Percentiles rank a stretch among this genome's conserved stretches.
Conservation (phyloP, 257 asterid species). For the Ehretia macrophylla region DNA sequence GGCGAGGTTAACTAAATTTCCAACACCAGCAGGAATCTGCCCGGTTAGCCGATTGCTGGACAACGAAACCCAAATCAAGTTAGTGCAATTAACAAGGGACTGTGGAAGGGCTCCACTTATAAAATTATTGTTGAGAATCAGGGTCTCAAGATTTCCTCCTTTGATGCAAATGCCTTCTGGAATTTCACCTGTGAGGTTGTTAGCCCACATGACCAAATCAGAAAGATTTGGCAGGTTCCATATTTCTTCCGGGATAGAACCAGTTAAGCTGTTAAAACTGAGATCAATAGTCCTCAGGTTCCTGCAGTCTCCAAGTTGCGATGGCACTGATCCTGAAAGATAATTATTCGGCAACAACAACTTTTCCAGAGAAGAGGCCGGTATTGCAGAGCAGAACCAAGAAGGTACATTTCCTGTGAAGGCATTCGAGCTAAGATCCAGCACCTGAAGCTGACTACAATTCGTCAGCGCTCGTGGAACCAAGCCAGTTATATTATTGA, state of each 20-base stretch:
- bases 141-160: slow-evolving; percentile 85
- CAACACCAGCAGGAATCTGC: slow-evolving; percentile 60
- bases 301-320: slow-evolving; percentile 56
- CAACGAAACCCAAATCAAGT: slow-evolving; percentile 78
- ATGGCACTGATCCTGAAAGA: slow-evolving; percentile 60
- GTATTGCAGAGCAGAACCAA: slow-evolving; percentile 42
- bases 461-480: slow-evolving; percentile 58
- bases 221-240: slow-evolving; percentile 69
- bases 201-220: slow-evolving; percentile 87
- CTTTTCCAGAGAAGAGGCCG: slow-evolving; percentile 46
- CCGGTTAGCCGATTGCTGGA: slow-evolving; percentile 76
- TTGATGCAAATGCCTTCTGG: slow-evolving; percentile 72
- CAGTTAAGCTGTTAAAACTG: slow-evolving; percentile 69
- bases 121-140: slow-evolving; percentile 81
- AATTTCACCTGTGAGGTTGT: slow-evolving; percentile 63
- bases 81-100: slow-evolving; percentile 77
- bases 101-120: slow-evolving; percentile 58
- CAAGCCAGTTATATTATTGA: slow-evolving; percentile 70
- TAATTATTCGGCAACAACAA: slow-evolving; percentile 60
- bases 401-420: slow-evolving; percentile 69
- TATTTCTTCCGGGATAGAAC: slow-evolving; percentile 55
- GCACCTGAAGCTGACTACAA: slow-evolving; percentile 51
- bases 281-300: slow-evolving; percentile 61
- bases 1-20: slow-evolving; percentile 68
- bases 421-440: slow-evolving; percentile 76